These are phyloP conservation scores for Mrakia blollopis DNA, from an alignment of 768 basidiomycete genomes.

Conservation along the genomic window DNA sequence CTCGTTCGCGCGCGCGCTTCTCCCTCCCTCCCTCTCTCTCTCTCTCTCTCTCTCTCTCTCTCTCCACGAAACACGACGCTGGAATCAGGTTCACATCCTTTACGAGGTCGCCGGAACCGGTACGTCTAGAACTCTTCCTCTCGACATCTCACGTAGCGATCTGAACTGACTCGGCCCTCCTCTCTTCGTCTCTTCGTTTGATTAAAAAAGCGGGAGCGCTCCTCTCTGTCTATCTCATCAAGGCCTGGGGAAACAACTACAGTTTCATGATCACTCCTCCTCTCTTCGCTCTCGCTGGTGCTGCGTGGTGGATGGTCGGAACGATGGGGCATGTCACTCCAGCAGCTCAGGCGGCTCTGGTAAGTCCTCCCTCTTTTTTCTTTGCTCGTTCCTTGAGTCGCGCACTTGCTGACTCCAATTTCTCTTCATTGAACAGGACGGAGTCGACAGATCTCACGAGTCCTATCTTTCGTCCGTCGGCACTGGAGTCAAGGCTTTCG, in stretches of 20 bases:
- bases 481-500: neutral
- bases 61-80: constrained; percentile 23
- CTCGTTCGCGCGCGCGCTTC: too few relatives aligned
- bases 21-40: too few relatives aligned
- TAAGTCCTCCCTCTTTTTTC: neutral
- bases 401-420: neutral
- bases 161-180: too few relatives aligned
- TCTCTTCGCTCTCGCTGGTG: constrained; percentile 36
- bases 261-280: constrained; percentile 35
- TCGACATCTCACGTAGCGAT: too few relatives aligned
- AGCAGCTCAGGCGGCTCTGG: neutral
- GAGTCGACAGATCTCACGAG: neutral
- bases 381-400: too few relatives aligned
- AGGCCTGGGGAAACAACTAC: constrained; percentile 38
- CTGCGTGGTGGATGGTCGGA: constrained; percentile 34
- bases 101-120: constrained; percentile 44
- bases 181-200: too few relatives aligned
- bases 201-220: too few relatives aligned
- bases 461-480: neutral
- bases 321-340: constrained; percentile 18
- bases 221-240: too few relatives aligned
- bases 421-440: neutral
- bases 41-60: too few relatives aligned
- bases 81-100: constrained; percentile 38
- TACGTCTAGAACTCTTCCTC: too few relatives aligned